Evolutionary conservation across 2,329 filamentous ascomycete species (phyloP), one percentile per base, ranked within the genome.

Genomic region (Penicillium capsulatum): DNA sequence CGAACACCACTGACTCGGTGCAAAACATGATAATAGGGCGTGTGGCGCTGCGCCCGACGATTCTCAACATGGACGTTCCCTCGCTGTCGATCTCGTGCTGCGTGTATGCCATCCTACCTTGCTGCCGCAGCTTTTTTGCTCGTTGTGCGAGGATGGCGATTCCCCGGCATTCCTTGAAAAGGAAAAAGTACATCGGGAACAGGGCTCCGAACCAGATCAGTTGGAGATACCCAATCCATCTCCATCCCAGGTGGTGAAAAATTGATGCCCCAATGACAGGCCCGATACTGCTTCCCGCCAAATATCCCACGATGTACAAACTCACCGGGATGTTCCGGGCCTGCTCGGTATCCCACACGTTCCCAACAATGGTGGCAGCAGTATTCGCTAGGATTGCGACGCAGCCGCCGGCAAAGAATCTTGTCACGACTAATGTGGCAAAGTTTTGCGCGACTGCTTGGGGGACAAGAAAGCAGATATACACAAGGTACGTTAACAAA

Each of bases 381-480:
- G 55, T 58, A 37, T 71, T 70, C 2, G 62, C 61, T 0, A 68
- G 52, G 4, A 69, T 60, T 1, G 65, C 59, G 6, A 66, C 64
- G 40, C 61, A 66, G 1, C 65, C 61, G 1, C 70, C 70, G 2
- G 65, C 66, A n/a, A 73, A 65, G 33, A 70, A 67, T 0, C 70
- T 60, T 2, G 64, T 66, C 2, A 69, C 57, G 1, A 73, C 54
- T 3, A 73, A 40, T 0, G 70, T 71, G 7, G 68, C 68, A 34
- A 71, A 72, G 42, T 70, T 72, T 10, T 60, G 60, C 0, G 70
- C 69, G 7, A 71, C 39, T 0, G 63, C 68, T 40, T 68, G 67
- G 0, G 67, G 66, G 7, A 73, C 56, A 4, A 69, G 51, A 40
- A 70, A 72, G 14, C 69, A 58, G 17, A 69, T 55, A 26, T 72